These are phyloP conservation scores for Geotrichum fermentans DNA, from an alignment of 1,139 yeast species.

Conservation along the genomic window DNA sequence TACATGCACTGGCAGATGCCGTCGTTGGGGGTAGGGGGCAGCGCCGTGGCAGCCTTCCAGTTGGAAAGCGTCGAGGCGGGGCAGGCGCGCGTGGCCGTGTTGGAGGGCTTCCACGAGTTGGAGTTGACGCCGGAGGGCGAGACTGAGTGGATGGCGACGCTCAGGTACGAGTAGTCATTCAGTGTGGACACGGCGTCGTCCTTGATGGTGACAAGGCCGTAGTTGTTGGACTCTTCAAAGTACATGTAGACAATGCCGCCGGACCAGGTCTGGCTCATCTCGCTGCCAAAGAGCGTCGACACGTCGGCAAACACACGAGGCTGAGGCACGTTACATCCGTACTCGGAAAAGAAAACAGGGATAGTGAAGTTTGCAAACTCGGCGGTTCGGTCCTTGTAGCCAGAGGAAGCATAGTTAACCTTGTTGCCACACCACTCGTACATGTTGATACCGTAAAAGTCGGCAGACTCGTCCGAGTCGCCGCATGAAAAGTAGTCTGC, in stretches of 20 bases:
- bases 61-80: constrained; percentile 45
- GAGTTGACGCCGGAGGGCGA: constrained; percentile 57
- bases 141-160: constrained; percentile 49
- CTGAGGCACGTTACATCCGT: constrained; percentile 70
- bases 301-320: constrained; percentile 82
- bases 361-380: constrained; percentile 63
- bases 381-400: constrained; percentile 67
- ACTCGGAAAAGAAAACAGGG: constrained; percentile 87
- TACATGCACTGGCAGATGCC: constrained; percentile 55
- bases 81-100: constrained; percentile 46
- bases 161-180: constrained; percentile 54
- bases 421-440: constrained; percentile 97
- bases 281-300: constrained; percentile 40
- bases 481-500: constrained; percentile 81
- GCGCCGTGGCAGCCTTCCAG: constrained; percentile 52
- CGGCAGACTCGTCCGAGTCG: constrained; percentile 58
- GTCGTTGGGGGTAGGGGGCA: constrained; percentile 69
- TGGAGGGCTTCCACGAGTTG: constrained; percentile 45
- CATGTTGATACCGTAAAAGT: constrained; percentile 94
- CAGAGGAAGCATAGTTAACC: constrained; percentile 69
- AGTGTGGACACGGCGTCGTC: constrained; percentile 52
- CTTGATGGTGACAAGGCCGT: constrained; percentile 60
- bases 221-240: constrained; percentile 79
- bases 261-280: constrained; percentile 76
- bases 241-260: constrained; percentile 95